Conservation (phyloP, 176 grass and related monocot species). For the Bromus sterilis region DNA sequence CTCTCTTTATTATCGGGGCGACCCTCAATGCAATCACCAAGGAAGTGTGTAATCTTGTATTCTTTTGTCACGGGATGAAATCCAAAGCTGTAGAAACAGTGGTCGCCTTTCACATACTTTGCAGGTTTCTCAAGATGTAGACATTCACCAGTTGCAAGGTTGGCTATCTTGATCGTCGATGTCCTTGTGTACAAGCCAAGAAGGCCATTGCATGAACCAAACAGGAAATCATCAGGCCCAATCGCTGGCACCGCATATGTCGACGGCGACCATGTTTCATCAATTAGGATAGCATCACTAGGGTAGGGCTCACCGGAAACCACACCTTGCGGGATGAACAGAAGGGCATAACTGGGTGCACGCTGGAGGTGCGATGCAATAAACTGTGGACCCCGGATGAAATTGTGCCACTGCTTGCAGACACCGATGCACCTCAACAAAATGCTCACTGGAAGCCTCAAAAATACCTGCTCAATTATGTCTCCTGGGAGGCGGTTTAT, state of each 20-base stretch:
- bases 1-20: not conserved
- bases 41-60: conserved; percentile 41
- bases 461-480: not conserved
- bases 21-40: not conserved
- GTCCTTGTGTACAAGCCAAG: conserved; percentile 28
- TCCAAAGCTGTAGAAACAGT: conserved; percentile 28
- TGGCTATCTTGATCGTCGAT: conserved; percentile 24
- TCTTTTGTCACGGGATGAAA: conserved; percentile 22
- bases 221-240: conserved; percentile 13
- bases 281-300: not conserved
- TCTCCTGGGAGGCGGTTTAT: not conserved
- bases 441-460: conserved; percentile 19
- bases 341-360: conserved; percentile 1
- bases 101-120: not conserved
- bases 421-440: conserved; percentile 9
- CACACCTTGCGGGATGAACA: not conserved
- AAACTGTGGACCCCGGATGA: not conserved
- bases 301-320: not conserved
- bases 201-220: conserved; percentile 29
- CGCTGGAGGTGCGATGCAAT: conserved; percentile 8
- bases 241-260: not conserved
- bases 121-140: conserved; percentile 22
- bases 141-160: conserved; percentile 26
- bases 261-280: not conserved
- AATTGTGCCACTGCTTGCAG: conserved; percentile 13